phyloP scores from a whole-genome alignment of 108 stramenopile genomes.

The Chaetoceros tenuissimus region DNA sequence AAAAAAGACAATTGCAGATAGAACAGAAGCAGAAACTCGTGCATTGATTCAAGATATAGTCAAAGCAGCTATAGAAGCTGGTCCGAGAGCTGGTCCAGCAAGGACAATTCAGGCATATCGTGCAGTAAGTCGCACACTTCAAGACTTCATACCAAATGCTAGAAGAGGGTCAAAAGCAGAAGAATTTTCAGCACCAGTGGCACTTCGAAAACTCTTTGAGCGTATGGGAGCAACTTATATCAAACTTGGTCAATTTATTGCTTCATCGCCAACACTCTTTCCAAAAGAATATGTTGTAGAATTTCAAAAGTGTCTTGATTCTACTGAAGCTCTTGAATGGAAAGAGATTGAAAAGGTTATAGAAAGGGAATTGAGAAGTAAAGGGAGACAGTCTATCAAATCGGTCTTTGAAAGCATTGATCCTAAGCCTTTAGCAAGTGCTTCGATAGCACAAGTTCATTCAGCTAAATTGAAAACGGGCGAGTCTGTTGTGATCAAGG shows the following conservation, averaged over 20 bases:
- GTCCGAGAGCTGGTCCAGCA: slow-evolving; percentile 66
- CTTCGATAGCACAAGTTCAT: slow-evolving; percentile 92
- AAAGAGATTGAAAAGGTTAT: slow-evolving; percentile 70
- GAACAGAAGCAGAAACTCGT: slow-evolving; percentile 53
- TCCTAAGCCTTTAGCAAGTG: slow-evolving; percentile 74
- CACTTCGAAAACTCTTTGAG: slow-evolving; percentile 80
- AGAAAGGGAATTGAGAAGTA: slow-evolving; percentile 59
- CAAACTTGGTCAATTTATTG: slow-evolving; percentile 95
- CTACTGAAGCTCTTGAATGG: slow-evolving; percentile 80
- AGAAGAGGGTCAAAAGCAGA: slow-evolving; percentile 2
- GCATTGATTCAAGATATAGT: slow-evolving; percentile 66
- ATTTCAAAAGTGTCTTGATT: slow-evolving; percentile 93
- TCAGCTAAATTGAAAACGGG: slow-evolving; percentile 76
- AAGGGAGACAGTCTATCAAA: slow-evolving; percentile 25
- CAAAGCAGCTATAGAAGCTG: slow-evolving; percentile 64
- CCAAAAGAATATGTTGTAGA: slow-evolving; percentile 90
- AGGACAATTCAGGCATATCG: slow-evolving; percentile 72
- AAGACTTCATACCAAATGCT: slow-evolving; percentile 50
- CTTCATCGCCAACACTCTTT: slow-evolving; percentile 89
- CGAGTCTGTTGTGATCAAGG: slow-evolving; percentile 93
- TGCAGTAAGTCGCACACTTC: slow-evolving; percentile 55
- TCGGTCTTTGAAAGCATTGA: slow-evolving; percentile 68
- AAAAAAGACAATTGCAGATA: slow-evolving; percentile 57
- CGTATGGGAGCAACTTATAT: slow-evolving; percentile 92
- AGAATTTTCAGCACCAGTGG: slow-evolving; percentile 50